phyloP scores from a whole-genome alignment of 1,284 basidiomycete genomes.

The Neonothopanus nambi region DNA sequence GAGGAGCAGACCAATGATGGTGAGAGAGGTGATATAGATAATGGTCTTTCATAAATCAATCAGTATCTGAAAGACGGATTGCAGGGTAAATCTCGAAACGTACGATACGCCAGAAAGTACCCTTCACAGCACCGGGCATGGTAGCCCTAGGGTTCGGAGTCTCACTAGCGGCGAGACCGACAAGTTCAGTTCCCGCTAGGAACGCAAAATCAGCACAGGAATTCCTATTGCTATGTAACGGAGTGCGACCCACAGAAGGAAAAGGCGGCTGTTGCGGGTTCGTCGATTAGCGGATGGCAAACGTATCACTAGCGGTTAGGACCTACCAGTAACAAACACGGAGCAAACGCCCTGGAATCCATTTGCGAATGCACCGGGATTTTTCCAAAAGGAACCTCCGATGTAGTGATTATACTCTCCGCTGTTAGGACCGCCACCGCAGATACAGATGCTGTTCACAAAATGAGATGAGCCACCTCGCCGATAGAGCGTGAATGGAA shows the following conservation, averaged over 20 bases:
- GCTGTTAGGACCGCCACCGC: slow-evolving; percentile 45
- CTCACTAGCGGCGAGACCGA: slow-evolving; percentile 64
- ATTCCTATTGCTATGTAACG: neutral
- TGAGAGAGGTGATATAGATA: slow-evolving; percentile 43
- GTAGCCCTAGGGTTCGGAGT: slow-evolving; percentile 58
- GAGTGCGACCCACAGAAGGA: slow-evolving; percentile 44
- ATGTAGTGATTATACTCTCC: slow-evolving; percentile 39
- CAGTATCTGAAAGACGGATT: neutral
- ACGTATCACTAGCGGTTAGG: neutral
- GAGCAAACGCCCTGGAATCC: slow-evolving; percentile 45
- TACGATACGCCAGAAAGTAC: slow-evolving; percentile 49
- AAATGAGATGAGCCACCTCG: too few relatives aligned
- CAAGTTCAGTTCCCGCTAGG: slow-evolving; percentile 62
- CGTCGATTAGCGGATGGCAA: neutral
- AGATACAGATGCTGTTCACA: slow-evolving; percentile 34
- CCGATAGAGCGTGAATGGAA: too few relatives aligned
- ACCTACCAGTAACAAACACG: slow-evolving; percentile 41
- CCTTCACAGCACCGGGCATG: slow-evolving; percentile 55
- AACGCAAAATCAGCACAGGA: slow-evolving; percentile 1
- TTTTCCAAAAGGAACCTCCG: slow-evolving; percentile 49
- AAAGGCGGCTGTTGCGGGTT: slow-evolving; percentile 45
- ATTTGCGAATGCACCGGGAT: slow-evolving; percentile 53
- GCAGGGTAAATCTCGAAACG: slow-evolving; percentile 14
- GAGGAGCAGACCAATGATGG: slow-evolving; percentile 48
- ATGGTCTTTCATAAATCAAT: slow-evolving; percentile 30